Evolutionary conservation across 2,329 filamentous ascomycete species (phyloP), one percentile per base, ranked within the genome.

Genomic region (Nemania abortiva): DNA sequence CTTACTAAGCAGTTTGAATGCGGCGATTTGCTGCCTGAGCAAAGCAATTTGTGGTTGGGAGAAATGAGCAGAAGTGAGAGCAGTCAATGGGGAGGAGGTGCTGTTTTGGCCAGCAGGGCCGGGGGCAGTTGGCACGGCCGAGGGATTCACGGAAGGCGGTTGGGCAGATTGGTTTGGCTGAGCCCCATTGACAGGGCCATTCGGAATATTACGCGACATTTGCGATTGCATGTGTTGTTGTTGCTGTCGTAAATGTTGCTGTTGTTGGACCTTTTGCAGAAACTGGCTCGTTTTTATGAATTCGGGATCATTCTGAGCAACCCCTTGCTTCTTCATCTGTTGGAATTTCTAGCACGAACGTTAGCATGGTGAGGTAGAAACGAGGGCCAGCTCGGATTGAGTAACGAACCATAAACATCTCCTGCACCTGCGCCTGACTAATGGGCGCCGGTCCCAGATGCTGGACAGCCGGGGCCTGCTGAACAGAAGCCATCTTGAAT

Each of bases 1-100:
- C 81, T 96, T 97, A 5, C 93, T 91, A 3, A 99, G 85, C 73
- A 94, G 87, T 81, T 97, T 97, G 82, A 98, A 98, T 0, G 95
- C 95, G 74, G 91, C 87, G 59, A 98, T 97, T 79, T 99, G 96
- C 73, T 92, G 91, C 69, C 93, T 88, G 10, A 99, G 84, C 52
- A 93, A 89, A 27, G 87, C 86, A 54, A 97, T 84, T 79, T 99
- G 96, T 65, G 96, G 92, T 27, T 88, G 87, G 13, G 90, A 91
- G 78, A 97, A 95, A 70, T 90, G 90, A 20, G 76, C 47, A 34
- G 76, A 70, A n/a, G 79, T 72, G 22, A 76, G 74, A n/a, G 78
- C 63, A 29, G 77, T 75, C 42, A 80, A 75, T 65, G 77, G 74
- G 73, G 78, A 74, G 27, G 80, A 79, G n/a, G 80, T 74, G 59